Evolutionary conservation across 179 eudicot genomes (phyloP).

Genomic region (Sideroxylon spinosum): DNA sequence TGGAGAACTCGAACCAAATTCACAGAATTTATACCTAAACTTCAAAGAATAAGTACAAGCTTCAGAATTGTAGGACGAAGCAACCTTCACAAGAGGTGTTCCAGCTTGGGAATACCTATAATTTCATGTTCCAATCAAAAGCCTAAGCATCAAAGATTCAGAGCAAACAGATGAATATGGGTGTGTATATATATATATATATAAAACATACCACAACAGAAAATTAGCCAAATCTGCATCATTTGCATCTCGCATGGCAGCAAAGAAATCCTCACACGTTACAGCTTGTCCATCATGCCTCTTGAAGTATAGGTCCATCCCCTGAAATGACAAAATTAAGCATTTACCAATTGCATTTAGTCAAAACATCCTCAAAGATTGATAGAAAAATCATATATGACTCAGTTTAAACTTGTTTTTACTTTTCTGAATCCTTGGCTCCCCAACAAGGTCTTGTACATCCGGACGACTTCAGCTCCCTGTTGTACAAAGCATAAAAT

Average conservation of each 20-base stretch:
- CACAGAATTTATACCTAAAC: constrained; percentile 53
- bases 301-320: constrained; percentile 93
- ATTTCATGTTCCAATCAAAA: constrained; percentile 12
- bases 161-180: background rate
- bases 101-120: constrained; percentile 98
- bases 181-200: no score
- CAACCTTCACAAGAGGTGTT: constrained; percentile 74
- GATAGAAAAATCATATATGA: constrained; percentile 10
- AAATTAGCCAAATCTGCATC: constrained; percentile 86
- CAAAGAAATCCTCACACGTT: constrained; percentile 93
- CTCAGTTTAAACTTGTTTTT: constrained; percentile 8
- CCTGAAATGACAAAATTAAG: constrained; percentile 38
- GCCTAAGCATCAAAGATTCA: constrained; percentile 15
- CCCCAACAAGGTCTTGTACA: constrained; percentile 96
- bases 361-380: background rate
- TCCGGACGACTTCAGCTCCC: constrained; percentile 99
- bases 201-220: constrained; percentile 57
- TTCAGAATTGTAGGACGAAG: constrained; percentile 71
- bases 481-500: constrained; percentile 24
- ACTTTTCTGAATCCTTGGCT: constrained; percentile 89
- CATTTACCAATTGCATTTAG: background rate
- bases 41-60: constrained; percentile 62
- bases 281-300: constrained; percentile 99
- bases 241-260: constrained; percentile 97
- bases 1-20: background rate